phyloP scores from a whole-genome alignment of 2,329 filamentous ascomycete species.

The Nemania serpens region DNA sequence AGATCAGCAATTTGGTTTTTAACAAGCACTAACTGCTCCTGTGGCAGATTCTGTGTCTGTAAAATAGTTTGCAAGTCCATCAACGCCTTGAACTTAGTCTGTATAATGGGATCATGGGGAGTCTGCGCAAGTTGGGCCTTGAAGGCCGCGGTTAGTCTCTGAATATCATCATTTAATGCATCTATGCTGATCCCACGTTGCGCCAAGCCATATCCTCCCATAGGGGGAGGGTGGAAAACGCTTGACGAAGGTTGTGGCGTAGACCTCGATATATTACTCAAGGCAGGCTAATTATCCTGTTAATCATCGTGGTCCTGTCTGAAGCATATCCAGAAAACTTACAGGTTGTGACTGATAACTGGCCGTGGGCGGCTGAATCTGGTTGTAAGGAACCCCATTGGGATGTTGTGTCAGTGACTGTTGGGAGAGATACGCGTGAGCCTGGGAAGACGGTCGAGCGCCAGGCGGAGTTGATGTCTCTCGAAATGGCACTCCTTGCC shows the following conservation, averaged over 20 bases:
- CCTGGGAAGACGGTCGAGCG: conserved; percentile 44
- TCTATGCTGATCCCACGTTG: conserved; percentile 66
- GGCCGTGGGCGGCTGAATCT: conserved; percentile 32
- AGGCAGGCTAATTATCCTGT: conserved; percentile 23
- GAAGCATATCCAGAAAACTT: conserved; percentile 6
- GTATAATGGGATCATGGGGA: conserved; percentile 75
- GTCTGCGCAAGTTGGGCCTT: conserved; percentile 76
- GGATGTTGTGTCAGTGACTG: conserved; percentile 47
- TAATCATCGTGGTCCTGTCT: conserved; percentile 11
- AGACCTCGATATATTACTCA: conserved; percentile 43
- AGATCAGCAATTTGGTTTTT: conserved; percentile 83
- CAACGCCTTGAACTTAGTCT: conserved; percentile 81
- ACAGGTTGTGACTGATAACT: conserved; percentile 43
- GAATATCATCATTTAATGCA: conserved; percentile 81
- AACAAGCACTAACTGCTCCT: conserved; percentile 82
- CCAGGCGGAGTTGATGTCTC: conserved; percentile 76
- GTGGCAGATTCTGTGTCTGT: conserved; percentile 75
- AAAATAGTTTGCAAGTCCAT: conserved; percentile 83
- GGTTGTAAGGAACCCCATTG: conserved; percentile 39
- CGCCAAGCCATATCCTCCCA: conserved; percentile 47
- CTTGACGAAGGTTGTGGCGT: conserved; percentile 47
- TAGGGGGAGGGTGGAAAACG: conserved; percentile 49
- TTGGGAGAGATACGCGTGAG: conserved; percentile 39
- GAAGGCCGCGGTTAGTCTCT: conserved; percentile 73
- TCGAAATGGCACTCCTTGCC: conserved; percentile 63